Evolutionary conservation across 176 grass and related monocot genomes (phyloP).

Genomic region (Musa troglodytarum): DNA sequence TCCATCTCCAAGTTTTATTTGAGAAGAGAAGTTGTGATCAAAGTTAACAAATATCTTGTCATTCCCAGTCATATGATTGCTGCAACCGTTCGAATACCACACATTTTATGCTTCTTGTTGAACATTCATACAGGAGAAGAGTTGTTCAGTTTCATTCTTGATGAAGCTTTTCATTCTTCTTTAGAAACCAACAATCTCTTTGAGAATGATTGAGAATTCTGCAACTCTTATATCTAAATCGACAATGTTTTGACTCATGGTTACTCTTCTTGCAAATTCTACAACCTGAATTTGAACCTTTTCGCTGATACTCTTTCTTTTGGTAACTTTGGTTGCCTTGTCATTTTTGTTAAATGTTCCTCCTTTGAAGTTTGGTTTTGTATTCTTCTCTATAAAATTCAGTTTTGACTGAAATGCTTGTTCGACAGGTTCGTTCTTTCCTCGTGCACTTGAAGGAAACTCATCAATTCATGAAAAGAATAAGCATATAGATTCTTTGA

Average conservation of each 20-base stretch:
- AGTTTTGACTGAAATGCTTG: too few relatives aligned
- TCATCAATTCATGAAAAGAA: slow-evolving; percentile 9
- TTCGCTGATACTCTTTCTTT: too few relatives aligned
- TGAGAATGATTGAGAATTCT: neutral
- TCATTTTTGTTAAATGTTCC: too few relatives aligned
- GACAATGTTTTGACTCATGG: neutral
- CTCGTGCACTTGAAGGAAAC: slow-evolving; percentile 12
- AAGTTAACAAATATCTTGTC: neutral
- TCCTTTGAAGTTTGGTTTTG: too few relatives aligned
- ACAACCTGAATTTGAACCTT: too few relatives aligned
- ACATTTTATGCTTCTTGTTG: neutral
- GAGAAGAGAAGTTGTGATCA: neutral
- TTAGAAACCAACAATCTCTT: neutral
- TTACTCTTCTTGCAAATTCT: too few relatives aligned
- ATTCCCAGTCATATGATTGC: neutral
- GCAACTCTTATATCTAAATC: neutral
- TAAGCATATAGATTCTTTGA: neutral
- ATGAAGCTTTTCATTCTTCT: neutral
- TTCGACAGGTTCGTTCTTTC: neutral
- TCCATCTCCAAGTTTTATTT: neutral
- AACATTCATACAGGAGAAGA: neutral
- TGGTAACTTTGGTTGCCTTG: too few relatives aligned
- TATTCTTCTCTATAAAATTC: too few relatives aligned
- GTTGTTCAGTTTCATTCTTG: neutral
- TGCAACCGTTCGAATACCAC: neutral